A percentile compares a stretch with the other conserved stretches of the same genome.
phyloP scores from a whole-genome alignment of 169 alveolate genomes.

The Besnoitia besnoiti region DNA sequence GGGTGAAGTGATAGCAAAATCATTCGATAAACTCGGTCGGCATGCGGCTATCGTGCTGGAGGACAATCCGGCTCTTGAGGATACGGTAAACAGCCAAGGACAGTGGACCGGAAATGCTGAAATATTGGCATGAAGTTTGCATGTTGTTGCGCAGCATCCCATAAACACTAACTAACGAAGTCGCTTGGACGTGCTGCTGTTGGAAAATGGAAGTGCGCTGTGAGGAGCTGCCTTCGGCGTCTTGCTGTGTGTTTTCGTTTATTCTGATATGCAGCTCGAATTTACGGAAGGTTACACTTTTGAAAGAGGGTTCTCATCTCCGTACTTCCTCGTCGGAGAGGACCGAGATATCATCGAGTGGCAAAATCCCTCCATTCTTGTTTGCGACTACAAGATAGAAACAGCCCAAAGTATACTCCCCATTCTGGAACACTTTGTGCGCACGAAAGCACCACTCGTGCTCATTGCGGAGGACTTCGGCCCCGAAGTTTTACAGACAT shows the following conservation, averaged over 20 bases:
- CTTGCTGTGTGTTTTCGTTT: not conserved
- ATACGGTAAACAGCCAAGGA: too few relatives aligned
- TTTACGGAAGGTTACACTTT: conserved; percentile 89
- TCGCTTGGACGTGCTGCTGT: too few relatives aligned
- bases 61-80: conserved; percentile 88
- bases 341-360: conserved; percentile 87
- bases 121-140: not conserved
- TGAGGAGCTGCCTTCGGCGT: too few relatives aligned
- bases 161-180: too few relatives aligned
- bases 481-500: conserved; percentile 86
- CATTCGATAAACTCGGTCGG: conserved; percentile 86
- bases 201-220: too few relatives aligned
- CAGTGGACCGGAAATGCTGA: too few relatives aligned
- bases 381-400: conserved; percentile 85
- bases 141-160: too few relatives aligned
- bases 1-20: conserved; percentile 89
- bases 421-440: conserved; percentile 85
- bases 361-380: conserved; percentile 80
- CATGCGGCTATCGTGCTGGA: conserved; percentile 89
- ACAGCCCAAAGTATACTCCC: conserved; percentile 84
- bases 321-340: conserved; percentile 86
- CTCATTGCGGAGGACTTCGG: conserved; percentile 90
- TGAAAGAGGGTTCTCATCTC: conserved; percentile 87
- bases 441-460: conserved; percentile 82
- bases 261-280: conserved; percentile 73